These are phyloP conservation scores for Calonectria pseudoturangicola DNA, from an alignment of 2,329 filamentous ascomycete genomes.

Conservation along the genomic window DNA sequence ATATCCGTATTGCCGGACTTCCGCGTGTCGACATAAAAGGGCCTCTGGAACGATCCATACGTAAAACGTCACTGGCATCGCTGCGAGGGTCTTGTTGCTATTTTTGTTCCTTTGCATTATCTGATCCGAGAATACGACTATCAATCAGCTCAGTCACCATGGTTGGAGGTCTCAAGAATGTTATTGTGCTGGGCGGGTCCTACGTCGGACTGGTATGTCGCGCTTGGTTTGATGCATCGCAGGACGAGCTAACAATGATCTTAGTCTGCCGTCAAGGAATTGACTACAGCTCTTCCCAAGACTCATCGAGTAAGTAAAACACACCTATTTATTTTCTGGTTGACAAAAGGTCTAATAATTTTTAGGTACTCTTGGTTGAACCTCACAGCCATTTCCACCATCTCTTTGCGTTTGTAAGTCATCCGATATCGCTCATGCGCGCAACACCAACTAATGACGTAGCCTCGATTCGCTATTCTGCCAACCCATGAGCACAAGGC, in stretches of 20 bases:
- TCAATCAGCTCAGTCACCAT: conserved; percentile 26
- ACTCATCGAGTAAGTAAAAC: conserved; percentile 47
- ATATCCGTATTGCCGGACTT: conserved; percentile 39
- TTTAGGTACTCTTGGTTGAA: conserved; percentile 67
- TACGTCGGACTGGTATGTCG: conserved; percentile 52
- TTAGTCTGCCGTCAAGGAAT: conserved; percentile 52
- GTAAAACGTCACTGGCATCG: background rate
- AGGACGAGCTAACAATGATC: background rate
- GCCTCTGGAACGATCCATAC: background rate
- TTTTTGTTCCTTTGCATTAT: conserved; percentile 30
- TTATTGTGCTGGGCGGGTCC: conserved; percentile 54
- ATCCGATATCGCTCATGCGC: background rate
- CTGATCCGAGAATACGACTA: conserved; percentile 23
- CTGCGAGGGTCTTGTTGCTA: conserved; percentile 14
- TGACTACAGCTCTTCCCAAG: conserved; percentile 46
- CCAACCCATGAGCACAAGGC: conserved; percentile 65
- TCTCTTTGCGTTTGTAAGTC: conserved; percentile 64
- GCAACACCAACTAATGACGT: background rate
- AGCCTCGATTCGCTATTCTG: conserved; percentile 67
- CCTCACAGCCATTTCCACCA: conserved; percentile 72
- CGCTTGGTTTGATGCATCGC: background rate
- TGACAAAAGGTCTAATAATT: background rate
- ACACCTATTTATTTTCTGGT: accelerated
- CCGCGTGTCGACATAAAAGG: conserved; percentile 32
- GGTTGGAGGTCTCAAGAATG: conserved; percentile 50